Evolutionary conservation across 495 filamentous ascomycete species (phyloP).

Genomic region (Cryomyces minteri): DNA sequence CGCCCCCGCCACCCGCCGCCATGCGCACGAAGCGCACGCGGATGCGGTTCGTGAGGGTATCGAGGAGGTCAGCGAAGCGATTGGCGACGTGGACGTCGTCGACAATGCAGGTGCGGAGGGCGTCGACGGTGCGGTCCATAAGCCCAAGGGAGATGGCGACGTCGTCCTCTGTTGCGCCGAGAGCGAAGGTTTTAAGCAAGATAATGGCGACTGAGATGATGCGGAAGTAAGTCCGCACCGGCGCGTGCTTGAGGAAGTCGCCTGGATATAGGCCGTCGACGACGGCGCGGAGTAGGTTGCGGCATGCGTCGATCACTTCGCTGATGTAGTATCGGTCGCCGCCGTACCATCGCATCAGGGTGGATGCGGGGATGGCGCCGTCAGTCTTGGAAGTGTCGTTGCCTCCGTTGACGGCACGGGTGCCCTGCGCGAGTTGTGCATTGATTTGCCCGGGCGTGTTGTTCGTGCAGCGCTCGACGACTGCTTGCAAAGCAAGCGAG

Average conservation of each 20-base stretch:
- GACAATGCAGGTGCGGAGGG: constrained; percentile 68
- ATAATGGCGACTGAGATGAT: constrained; percentile 94
- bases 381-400: constrained; percentile 34
- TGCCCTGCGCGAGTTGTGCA: constrained; percentile 1
- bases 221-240: constrained; percentile 84
- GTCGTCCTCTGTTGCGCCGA: constrained; percentile 79
- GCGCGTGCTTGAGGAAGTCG: constrained; percentile 77
- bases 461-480: constrained; percentile 79
- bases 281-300: constrained; percentile 65
- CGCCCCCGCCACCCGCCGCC: constrained; percentile 10
- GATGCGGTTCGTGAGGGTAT: constrained; percentile 28
- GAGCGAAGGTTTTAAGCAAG: constrained; percentile 83
- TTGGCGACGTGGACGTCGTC: constrained; percentile 95
- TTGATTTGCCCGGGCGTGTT: constrained; percentile 21
- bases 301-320: constrained; percentile 74
- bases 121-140: constrained; percentile 62
- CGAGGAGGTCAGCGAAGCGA: constrained; percentile 80
- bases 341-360: constrained; percentile 36
- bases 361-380: constrained; percentile 27
- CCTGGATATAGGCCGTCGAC: constrained; percentile 66
- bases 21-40: constrained; percentile 21
- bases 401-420: constrained; percentile 5
- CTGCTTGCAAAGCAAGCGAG: constrained; percentile 80
- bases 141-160: constrained; percentile 64
- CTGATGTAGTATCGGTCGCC: constrained; percentile 62